Percentiles rank a stretch among this genome's conserved stretches.
Evolutionary conservation across 164 flowering plant species (phyloP).

Genomic region (Vitis amurensis): DNA sequence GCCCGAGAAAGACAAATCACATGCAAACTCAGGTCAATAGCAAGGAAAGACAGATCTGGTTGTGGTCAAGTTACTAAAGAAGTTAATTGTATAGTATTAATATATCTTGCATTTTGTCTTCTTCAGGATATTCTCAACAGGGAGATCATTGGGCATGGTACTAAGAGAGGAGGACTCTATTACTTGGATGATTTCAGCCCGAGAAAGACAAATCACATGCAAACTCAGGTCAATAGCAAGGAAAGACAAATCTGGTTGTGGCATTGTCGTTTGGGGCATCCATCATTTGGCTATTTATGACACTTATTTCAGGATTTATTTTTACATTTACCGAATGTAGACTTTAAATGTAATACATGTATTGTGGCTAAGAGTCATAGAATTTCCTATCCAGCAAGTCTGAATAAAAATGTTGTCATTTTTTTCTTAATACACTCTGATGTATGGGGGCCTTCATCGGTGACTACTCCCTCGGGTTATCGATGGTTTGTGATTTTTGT

Average conservation of each 20-base stretch:
- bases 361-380: no score
- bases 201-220: neutral
- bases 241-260: neutral
- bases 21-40: no score
- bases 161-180: no score
- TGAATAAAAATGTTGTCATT: slow-evolving; percentile 1
- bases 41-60: neutral
- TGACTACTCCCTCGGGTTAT: neutral
- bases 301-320: no score
- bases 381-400: neutral
- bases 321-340: no score
- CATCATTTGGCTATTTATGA: neutral
- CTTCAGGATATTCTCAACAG: no score
- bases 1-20: neutral
- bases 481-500: slow-evolving; percentile 10
- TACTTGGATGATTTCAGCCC: neutral
- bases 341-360: no score
- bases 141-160: no score
- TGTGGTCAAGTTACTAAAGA: slow-evolving; percentile 9
- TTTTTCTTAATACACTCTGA: neutral
- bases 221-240: no score
- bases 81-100: neutral
- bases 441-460: no score
- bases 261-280: neutral
- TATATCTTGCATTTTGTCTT: no score